These are phyloP conservation scores for Sordariomycetes sp. DNA, from an alignment of 2,329 filamentous ascomycete species.

Conservation along the genomic window DNA sequence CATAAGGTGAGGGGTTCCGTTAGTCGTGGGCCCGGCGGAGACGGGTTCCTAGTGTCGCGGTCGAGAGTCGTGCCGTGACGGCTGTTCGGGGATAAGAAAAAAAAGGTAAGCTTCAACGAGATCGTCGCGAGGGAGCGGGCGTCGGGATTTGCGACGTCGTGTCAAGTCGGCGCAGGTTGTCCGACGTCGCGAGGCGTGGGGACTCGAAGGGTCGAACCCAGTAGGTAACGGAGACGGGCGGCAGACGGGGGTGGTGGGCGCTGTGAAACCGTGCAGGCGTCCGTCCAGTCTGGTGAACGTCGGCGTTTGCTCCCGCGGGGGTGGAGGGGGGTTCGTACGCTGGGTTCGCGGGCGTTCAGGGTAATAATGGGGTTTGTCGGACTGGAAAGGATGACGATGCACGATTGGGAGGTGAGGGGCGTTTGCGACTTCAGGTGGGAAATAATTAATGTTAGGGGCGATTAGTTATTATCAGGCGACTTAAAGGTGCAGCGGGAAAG, in stretches of 20 bases:
- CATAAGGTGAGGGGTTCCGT: slow-evolving; percentile 8
- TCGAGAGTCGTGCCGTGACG: too few relatives aligned
- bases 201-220: background rate
- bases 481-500: background rate
- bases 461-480: background rate
- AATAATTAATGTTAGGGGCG: background rate
- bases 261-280: background rate
- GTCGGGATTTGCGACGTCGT: too few relatives aligned
- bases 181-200: background rate
- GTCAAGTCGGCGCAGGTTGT: background rate
- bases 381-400: background rate
- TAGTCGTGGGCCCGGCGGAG: slow-evolving; percentile 7
- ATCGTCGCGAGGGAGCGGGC: too few relatives aligned
- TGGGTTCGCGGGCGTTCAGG: background rate
- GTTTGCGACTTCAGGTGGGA: too few relatives aligned
- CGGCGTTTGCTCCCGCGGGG: background rate
- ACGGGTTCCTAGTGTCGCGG: too few relatives aligned
- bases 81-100: background rate
- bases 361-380: background rate
- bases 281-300: background rate
- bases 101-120: background rate
- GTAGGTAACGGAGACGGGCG: background rate
- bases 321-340: background rate
- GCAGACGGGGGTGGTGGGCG: background rate
- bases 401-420: background rate